Conservation (phyloP, 2,329 filamentous ascomycete species). For the Xylariales sp. region DNA sequence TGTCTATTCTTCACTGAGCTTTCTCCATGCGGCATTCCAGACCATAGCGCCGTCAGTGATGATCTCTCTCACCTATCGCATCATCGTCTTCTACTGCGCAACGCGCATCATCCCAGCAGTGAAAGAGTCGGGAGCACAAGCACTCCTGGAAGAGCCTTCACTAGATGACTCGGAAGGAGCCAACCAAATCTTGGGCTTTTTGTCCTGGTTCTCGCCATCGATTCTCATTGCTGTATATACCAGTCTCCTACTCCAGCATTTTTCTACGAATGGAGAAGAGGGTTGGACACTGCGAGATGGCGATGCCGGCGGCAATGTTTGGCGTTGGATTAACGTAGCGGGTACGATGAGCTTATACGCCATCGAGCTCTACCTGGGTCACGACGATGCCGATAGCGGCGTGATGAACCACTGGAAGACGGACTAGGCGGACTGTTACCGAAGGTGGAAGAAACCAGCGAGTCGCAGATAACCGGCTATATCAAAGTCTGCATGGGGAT, state of each 20-base stretch:
- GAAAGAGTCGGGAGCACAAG: constrained; percentile 76
- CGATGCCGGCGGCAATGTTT: constrained; percentile 77
- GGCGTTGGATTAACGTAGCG: constrained; percentile 90
- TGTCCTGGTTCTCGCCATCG: constrained; percentile 92
- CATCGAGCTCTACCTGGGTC: constrained; percentile 82
- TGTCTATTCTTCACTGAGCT: constrained; percentile 76
- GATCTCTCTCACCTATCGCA: constrained; percentile 88
- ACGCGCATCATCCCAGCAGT: constrained; percentile 95
- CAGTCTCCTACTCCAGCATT: constrained; percentile 91
- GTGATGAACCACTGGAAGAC: constrained; percentile 86
- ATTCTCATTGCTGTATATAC: constrained; percentile 96
- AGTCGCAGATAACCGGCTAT: too few species aligned
- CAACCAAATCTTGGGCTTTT: constrained; percentile 71
- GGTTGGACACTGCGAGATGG: constrained; percentile 85
- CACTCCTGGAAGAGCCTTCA: constrained; percentile 77
- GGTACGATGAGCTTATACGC: constrained; percentile 87
- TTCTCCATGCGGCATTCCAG: constrained; percentile 87
- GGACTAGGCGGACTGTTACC: constrained; percentile 47
- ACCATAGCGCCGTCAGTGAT: constrained; percentile 95
- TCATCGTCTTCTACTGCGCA: constrained; percentile 92
- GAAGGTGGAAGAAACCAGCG: neutral
- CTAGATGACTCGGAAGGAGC: constrained; percentile 83
- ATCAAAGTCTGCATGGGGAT: neutral
- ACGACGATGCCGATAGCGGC: constrained; percentile 70
- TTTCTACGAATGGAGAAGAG: constrained; percentile 68